Evolutionary conservation across 2,329 filamentous ascomycete genomes (phyloP), one percentile per base, ranked within the genome.

Genomic region (Fonsecaea nubica): DNA sequence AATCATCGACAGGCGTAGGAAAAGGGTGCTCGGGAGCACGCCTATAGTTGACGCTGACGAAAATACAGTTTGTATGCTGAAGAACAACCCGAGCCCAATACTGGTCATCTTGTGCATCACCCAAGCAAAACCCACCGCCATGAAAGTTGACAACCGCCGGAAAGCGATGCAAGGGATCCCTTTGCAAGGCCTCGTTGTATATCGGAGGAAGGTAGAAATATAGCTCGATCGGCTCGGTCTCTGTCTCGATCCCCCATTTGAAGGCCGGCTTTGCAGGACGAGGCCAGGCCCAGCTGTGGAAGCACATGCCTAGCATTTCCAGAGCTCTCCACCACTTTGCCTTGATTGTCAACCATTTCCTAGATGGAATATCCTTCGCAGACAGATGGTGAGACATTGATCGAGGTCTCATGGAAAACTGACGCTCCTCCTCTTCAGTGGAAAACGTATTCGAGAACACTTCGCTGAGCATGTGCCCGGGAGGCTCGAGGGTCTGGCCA

Each of bases 231-330:
- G 77, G 81, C 45, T 79, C 82, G 58, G 82, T 77, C 66, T 80
- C 84, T 64, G 83, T 83, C 32, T 81, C 76, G 36, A 91, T 83
- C 18, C 81, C 81, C 53, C 82, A 84, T 55, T 81, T 81, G 77
- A 92, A 92, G 35, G 82, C 78, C 1, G 88, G 88, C 36, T 79
- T 80, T 1, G 87, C 86, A 5, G 89, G 87, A 58, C 84, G 82
- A 6, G 89, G 88, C 50, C 83, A 79, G 0, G 88, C 85, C 66
- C 89, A 78, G 62, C 83, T 85, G 75, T 92, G 89, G 45, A 92
- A 79, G 66, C 85, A 81, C 88, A 91, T 91, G 74, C 89, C 89
- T 64, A 91, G 83, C 65, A 82, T 82, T 85, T 91, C 90, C 50
- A 91, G 80, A 63, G 85, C 82, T 60, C 90, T 84, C 88, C 89